These are phyloP conservation scores for Leersia perrieri DNA, from an alignment of 176 grass and related monocot genomes.

Conservation along the genomic window DNA sequence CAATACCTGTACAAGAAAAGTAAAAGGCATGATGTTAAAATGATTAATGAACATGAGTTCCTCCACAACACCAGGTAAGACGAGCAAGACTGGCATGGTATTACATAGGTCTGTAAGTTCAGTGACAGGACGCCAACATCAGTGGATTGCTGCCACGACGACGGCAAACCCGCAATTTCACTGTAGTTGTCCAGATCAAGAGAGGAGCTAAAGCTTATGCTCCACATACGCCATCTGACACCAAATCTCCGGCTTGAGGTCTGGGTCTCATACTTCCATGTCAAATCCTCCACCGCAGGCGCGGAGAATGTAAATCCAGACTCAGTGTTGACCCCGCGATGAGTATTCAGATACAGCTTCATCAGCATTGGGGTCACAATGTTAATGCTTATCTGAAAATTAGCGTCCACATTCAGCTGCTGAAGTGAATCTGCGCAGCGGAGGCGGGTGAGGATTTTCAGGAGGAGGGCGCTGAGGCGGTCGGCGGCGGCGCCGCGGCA, in stretches of 20 bases:
- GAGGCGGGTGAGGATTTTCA: no score
- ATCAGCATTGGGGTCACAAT: not conserved
- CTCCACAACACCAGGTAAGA: not conserved
- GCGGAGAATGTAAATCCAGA: not conserved
- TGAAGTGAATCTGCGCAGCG: not conserved
- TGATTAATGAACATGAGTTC: not conserved
- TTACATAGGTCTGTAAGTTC: not conserved
- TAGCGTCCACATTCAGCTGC: not conserved
- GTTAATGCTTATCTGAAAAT: not conserved
- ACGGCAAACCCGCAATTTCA: no score
- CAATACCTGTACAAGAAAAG: not conserved
- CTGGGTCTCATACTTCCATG: not conserved
- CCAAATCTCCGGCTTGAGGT: not conserved
- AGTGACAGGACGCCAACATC: not conserved
- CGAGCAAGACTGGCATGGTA: no score
- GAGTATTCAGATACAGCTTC: not conserved
- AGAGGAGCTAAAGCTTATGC: no score
- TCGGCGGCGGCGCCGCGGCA: not conserved
- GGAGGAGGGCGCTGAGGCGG: no score
- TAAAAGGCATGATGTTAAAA: not conserved
- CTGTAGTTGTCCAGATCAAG: no score
- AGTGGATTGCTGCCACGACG: no score
- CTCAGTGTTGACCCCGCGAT: not conserved
- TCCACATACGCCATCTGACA: slow-evolving; percentile 7
- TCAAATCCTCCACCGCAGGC: not conserved